Evolutionary conservation across 78 protist species (phyloP), one percentile per base, ranked within the genome.

Genomic region (Emiliania huxleyi): DNA sequence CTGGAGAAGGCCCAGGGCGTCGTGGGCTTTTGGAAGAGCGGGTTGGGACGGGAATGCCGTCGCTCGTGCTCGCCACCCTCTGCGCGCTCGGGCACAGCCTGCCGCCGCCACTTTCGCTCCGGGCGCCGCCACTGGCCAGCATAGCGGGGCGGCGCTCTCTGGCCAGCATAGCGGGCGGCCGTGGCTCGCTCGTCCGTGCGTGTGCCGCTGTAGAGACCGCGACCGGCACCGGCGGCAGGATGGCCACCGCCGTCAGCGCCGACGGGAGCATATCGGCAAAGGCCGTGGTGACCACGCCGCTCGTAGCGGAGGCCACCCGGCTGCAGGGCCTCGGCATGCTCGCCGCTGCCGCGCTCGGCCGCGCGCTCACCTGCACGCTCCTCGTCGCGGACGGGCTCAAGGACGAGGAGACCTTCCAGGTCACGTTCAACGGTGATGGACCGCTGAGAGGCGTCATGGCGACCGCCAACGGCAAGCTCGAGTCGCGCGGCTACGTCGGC

Each of bases 371-470:
- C 12, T 77, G 87, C 49, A 6, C 48, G 48, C 46, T 77, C 23
- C 46, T 77, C 15, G 0, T 40, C 87, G 87, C 87, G 23, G 87
- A 77, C 49, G 87, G 87, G 12, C 33, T 77, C 48, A 42, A 77
- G 48, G 87, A 40, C 38, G 87, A 77, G 8, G 87, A 77, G 87
- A 77, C 43, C 49, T 18, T 77, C 48, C 87, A 77, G 87, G 43
- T 77, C n/a, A 40, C 4, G 48, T 77, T 77, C 49, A 19, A 42
- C 48, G 87, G 87, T 48, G 87, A 77, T 22, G 87, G 87, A 11
- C 87, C 87, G 44, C 87, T 77, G 44, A 46, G 87, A 38, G 89
- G 89, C n/a, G 89, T 81, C 25, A 11, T 81, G 40, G 89, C 89
- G 40, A 25, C 19, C 38, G 89, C 89, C 4, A 81, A 81, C 55